Percentiles rank a stretch among this genome's conserved stretches.
phyloP scores from a whole-genome alignment of 805 yeast genomes.

The Ascoidea tarda region DNA sequence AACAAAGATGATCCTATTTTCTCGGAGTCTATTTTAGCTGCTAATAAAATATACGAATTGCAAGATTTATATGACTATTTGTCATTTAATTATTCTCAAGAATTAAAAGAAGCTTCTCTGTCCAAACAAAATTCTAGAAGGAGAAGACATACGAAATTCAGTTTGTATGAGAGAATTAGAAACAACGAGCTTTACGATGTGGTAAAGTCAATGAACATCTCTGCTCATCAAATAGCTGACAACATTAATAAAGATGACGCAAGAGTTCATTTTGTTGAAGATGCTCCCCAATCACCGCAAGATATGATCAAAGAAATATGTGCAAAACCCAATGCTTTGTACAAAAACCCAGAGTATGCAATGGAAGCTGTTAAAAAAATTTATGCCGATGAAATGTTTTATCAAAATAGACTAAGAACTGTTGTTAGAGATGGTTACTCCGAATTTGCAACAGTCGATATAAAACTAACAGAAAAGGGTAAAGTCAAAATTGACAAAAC shows the following conservation, averaged over 20 bases:
- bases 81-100: constrained; percentile 54
- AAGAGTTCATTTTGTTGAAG: constrained; percentile 60
- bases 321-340: constrained; percentile 26
- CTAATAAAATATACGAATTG: constrained; percentile 57
- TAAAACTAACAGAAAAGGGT: constrained; percentile 76
- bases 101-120: constrained; percentile 19
- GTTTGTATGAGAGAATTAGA: constrained; percentile 54
- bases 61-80: constrained; percentile 83
- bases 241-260: constrained; percentile 54
- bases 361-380: constrained; percentile 60
- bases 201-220: constrained; percentile 58
- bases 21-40: constrained; percentile 38
- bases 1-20: constrained; percentile 42
- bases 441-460: constrained; percentile 53
- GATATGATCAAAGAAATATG: constrained; percentile 48
- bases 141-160: constrained; percentile 46
- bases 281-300: constrained; percentile 44
- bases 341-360: constrained; percentile 46
- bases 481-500: constrained; percentile 61
- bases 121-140: constrained; percentile 13
- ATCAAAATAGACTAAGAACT: constrained; percentile 68
- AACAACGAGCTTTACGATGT: constrained; percentile 49
- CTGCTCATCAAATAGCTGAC: constrained; percentile 73
- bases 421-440: constrained; percentile 51
- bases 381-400: constrained; percentile 66